Conservation (phyloP, 805 yeast species). For the Pichia paraexigua region DNA sequence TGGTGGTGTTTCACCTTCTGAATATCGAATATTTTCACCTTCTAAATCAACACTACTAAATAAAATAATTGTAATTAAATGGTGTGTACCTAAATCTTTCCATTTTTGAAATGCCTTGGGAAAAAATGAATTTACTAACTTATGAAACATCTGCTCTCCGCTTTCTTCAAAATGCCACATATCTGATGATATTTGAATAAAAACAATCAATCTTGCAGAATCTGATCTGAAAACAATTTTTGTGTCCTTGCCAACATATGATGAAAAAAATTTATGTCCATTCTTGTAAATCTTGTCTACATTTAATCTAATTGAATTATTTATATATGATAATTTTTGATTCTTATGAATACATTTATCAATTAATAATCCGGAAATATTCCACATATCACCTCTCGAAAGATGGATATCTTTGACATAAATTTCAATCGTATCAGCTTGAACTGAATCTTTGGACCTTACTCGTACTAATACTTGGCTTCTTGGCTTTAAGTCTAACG, state of each 20-base stretch:
- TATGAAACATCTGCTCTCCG: constrained; percentile 90
- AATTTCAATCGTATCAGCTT: constrained; percentile 76
- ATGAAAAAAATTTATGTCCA: constrained; percentile 67
- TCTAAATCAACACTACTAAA: constrained; percentile 74
- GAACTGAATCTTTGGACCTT: constrained; percentile 40
- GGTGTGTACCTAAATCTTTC: constrained; percentile 84
- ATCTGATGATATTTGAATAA: constrained; percentile 85
- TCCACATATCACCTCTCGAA: constrained; percentile 93
- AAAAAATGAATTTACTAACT: constrained; percentile 82
- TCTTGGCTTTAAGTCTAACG: constrained; percentile 60
- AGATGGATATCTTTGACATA: constrained; percentile 72
- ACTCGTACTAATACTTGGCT: constrained; percentile 53
- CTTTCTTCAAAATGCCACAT: constrained; percentile 98
- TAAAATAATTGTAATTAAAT: constrained; percentile 78
- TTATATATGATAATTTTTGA: constrained; percentile 57
- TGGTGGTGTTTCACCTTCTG: constrained; percentile 60
- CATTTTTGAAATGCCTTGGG: constrained; percentile 85
- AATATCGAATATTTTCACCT: constrained; percentile 33
- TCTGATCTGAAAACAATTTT: constrained; percentile 85
- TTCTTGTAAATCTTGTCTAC: constrained; percentile 57
- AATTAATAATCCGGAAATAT: constrained; percentile 51
- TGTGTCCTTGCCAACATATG: constrained; percentile 66
- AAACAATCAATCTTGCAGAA: constrained; percentile 72
- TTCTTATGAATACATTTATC: constrained; percentile 59
- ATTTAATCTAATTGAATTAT: constrained; percentile 50